phyloP scores from a whole-genome alignment of 176 grass and related monocot genomes.

The Triticum monococcum region DNA sequence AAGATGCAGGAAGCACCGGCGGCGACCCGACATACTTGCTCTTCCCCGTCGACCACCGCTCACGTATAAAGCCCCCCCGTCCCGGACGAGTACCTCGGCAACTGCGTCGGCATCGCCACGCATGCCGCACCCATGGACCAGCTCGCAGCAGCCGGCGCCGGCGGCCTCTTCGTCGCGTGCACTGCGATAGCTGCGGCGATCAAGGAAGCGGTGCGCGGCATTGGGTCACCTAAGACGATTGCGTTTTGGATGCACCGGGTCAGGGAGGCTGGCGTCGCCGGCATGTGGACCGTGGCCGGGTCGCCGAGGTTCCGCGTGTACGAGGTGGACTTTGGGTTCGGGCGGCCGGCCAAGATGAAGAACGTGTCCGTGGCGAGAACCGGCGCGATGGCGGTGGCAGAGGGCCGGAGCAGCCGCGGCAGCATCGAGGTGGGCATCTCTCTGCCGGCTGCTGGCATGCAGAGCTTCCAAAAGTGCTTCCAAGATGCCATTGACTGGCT shows the following conservation, averaged over 20 bases:
- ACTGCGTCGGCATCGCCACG: slow-evolving; percentile 38
- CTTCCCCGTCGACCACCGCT: slow-evolving; percentile 39
- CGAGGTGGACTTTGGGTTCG: slow-evolving; percentile 51
- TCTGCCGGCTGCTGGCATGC: slow-evolving; percentile 38
- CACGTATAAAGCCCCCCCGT: slow-evolving; percentile 15
- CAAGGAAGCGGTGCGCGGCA: slow-evolving; percentile 3
- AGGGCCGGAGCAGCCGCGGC: slow-evolving; percentile 15
- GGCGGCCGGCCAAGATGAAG: slow-evolving; percentile 46
- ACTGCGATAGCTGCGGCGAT: slow-evolving; percentile 13
- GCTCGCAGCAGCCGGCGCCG: neutral
- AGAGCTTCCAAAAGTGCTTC: slow-evolving; percentile 30
- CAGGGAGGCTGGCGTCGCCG: neutral
- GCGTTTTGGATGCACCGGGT: neutral
- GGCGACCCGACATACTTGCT: neutral
- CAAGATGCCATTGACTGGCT: neutral
- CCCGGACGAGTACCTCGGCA: slow-evolving; percentile 51
- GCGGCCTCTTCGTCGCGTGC: slow-evolving; percentile 19
- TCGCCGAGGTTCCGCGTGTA: slow-evolving; percentile 59
- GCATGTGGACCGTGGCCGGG: neutral
- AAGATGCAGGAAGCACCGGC: neutral
- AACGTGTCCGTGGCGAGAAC: slow-evolving; percentile 36
- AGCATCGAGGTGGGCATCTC: slow-evolving; percentile 58
- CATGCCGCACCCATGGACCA: neutral
- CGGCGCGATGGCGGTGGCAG: slow-evolving; percentile 37
- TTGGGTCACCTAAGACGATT: neutral